Base-by-base conservation (phyloP, 306 rosid genomes). In the Crotalaria pallida region DNA sequence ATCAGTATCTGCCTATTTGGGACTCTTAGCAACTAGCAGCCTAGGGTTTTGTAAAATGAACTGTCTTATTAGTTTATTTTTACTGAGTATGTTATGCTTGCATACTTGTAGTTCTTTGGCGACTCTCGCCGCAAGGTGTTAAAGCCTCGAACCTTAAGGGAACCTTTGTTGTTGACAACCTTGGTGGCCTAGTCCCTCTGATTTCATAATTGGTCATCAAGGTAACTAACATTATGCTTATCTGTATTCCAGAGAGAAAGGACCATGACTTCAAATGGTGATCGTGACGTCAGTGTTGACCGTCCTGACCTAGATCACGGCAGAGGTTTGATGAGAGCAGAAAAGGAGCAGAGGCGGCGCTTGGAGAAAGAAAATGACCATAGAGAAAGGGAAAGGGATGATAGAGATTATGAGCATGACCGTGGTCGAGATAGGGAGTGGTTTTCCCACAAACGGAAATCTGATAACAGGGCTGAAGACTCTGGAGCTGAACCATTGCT, bases 261-360 rank as follows among this genome's bases (percentile, higher is more conserved):
- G 84, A 66, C 77, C 36, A 43, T 83, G 77, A 82, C 77, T 73
- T 84, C 94, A 57, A 87, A 84, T 61, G 83, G 81, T 62, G 97
- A 95, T 31, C 88, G 81, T 65, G 99, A 95, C 80, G 83, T 78
- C 44, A 91, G 96, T 84, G 97, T 91, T 80, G 97, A 91, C 73
- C 88, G 82, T 45, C 92, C 99, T 57, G 99, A 87, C 58, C 83
- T 81, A 18, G 97, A 91, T 72, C 88, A 87, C 59, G 97, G 87
- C 66, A 80, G 88, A 68, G 68, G 84, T 58, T 60, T 86, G 67
- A 81, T 86, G 83, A 87, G 85, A 75, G 71, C 15, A 38, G 97
- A 90, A 66, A 94, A 84, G 87, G 99, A 95, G 77, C 92, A 86
- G 73, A 86, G 86, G 72, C 84, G 86, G 80, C 96, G 83, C 5